Percentiles rank a stretch among this genome's conserved stretches.
phyloP scores from a whole-genome alignment of 495 filamentous ascomycete species.

The Xylaria telfairii region DNA sequence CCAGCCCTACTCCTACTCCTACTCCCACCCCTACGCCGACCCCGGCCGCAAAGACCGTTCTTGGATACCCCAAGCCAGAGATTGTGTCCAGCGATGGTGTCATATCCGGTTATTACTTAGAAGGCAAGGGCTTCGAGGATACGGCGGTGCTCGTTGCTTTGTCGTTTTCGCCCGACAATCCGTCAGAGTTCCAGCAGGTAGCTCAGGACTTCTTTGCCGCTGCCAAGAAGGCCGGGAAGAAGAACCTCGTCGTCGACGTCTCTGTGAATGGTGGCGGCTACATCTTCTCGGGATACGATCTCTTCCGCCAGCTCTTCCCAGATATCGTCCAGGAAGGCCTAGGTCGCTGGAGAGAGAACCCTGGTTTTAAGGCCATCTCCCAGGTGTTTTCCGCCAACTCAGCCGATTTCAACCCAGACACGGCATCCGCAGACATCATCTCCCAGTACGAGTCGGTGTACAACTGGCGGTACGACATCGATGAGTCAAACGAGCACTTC shows the following conservation, averaged over 20 bases:
- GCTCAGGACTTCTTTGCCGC: conserved; percentile 49
- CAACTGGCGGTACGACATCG: conserved; percentile 50
- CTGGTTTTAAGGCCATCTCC: conserved; percentile 42
- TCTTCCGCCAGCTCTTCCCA: conserved; percentile 55
- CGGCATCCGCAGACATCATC: conserved; percentile 32
- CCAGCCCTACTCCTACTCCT: conserved; percentile 27
- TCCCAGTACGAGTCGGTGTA: conserved; percentile 38
- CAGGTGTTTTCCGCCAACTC: conserved; percentile 40
- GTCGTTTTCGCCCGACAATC: conserved; percentile 30
- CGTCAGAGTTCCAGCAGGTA: conserved; percentile 48
- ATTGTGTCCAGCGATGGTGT: conserved; percentile 48
- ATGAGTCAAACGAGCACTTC: conserved; percentile 42
- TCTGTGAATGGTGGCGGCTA: conserved; percentile 59
- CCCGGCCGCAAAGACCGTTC: conserved; percentile 30
- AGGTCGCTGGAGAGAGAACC: conserved; percentile 41
- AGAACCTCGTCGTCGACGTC: conserved; percentile 61
- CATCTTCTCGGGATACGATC: conserved; percentile 53
- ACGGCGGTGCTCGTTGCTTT: conserved; percentile 49
- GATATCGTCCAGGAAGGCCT: conserved; percentile 43
- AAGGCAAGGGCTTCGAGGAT: conserved; percentile 51
- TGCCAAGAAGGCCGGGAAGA: conserved; percentile 49
- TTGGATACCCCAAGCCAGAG: conserved; percentile 58
- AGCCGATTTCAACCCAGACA: conserved; percentile 40
- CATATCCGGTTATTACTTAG: conserved; percentile 58
- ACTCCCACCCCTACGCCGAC: conserved; percentile 27